A percentile compares a stretch with the other conserved stretches of the same genome.
Conservation (phyloP, 352 stramenopile genomes). For the Pythium brassicae region DNA sequence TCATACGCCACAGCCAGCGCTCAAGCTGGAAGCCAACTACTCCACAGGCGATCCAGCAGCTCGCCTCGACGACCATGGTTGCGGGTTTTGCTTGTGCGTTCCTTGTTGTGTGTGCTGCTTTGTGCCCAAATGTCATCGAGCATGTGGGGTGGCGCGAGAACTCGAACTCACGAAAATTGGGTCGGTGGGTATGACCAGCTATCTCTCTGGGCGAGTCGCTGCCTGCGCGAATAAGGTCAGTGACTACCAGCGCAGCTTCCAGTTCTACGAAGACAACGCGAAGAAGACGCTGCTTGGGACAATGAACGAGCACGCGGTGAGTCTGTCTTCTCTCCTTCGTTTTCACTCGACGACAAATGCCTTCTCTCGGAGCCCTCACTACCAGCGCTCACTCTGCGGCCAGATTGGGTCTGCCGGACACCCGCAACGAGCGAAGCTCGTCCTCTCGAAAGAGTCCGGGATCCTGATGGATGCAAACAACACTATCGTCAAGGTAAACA, state of each 20-base stretch:
- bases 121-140: not conserved
- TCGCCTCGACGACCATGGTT: conserved; percentile 47
- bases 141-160: too few relatives aligned
- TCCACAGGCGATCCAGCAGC: conserved; percentile 44
- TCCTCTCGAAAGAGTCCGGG: conserved; percentile 61
- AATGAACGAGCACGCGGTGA: conserved; percentile 66
- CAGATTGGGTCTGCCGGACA: conserved; percentile 56
- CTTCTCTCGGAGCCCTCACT: too few relatives aligned
- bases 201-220: conserved; percentile 58
- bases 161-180: too few relatives aligned
- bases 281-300: conserved; percentile 51
- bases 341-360: too few relatives aligned
- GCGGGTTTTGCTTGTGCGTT: conserved; percentile 66
- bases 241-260: conserved; percentile 50
- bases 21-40: conserved; percentile 25
- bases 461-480: conserved; percentile 49
- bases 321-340: not conserved
- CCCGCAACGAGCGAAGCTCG: conserved; percentile 49
- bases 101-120: too few relatives aligned
- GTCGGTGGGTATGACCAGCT: conserved; percentile 21
- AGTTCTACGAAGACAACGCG: conserved; percentile 68
- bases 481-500: conserved; percentile 45
- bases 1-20: not conserved
- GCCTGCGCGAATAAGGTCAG: conserved; percentile 73
- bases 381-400: not conserved